Evolutionary conservation across 2,329 filamentous ascomycete species (phyloP).

Genomic region (Boeremia lycopersici): DNA sequence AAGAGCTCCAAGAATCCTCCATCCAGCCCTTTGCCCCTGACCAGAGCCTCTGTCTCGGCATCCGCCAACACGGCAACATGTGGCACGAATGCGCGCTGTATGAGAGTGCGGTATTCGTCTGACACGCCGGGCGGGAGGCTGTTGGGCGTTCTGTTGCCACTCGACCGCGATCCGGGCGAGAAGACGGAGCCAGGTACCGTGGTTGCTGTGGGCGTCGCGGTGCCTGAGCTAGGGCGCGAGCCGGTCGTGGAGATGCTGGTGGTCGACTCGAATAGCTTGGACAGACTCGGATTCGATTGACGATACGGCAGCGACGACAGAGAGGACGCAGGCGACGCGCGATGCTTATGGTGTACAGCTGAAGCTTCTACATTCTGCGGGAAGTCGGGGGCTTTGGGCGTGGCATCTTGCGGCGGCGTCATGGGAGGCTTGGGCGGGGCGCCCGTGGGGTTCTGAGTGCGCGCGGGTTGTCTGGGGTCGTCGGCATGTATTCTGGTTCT

Average conservation of each 20-base stretch:
- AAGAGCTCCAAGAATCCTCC: conserved; percentile 84
- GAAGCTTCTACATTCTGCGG: conserved; percentile 57
- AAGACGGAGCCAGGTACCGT: conserved; percentile 50
- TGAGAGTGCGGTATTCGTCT: conserved; percentile 66
- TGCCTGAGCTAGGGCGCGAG: conserved; percentile 50
- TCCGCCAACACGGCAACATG: conserved; percentile 89
- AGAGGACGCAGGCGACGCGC: conserved; percentile 64
- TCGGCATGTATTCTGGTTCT: conserved; percentile 41
- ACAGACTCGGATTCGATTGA: conserved; percentile 58
- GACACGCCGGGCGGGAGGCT: conserved; percentile 50
- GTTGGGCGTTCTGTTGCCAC: conserved; percentile 48
- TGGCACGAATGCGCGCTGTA: conserved; percentile 85
- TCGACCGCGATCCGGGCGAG: conserved; percentile 48
- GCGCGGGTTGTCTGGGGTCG: conserved; percentile 35
- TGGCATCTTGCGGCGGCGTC: conserved; percentile 50
- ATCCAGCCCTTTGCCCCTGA: conserved; percentile 81
- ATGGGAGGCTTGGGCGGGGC: conserved; percentile 47
- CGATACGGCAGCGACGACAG: conserved; percentile 62
- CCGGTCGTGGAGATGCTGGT: conserved; percentile 47
- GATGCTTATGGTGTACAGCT: conserved; percentile 65
- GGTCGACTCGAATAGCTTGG: conserved; percentile 59
- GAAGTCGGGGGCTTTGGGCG: conserved; percentile 54
- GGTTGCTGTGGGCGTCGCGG: conserved; percentile 50
- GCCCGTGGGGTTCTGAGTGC: conserved; percentile 39
- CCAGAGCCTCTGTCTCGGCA: conserved; percentile 79